A percentile compares a stretch with the other conserved stretches of the same genome.
phyloP scores from a whole-genome alignment of 495 filamentous ascomycete genomes.

The Podospora conica region DNA sequence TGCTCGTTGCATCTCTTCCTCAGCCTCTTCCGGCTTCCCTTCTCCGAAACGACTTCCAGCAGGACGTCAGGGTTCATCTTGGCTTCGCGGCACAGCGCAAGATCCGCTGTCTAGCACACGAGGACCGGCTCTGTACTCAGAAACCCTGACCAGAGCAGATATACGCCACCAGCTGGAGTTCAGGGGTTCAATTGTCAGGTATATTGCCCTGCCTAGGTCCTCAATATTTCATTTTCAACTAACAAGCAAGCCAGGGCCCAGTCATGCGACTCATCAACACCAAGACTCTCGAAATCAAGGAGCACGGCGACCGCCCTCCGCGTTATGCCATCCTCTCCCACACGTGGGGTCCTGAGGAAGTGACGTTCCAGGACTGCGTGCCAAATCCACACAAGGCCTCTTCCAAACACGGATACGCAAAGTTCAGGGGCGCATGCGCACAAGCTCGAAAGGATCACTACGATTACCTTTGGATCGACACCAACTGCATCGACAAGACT shows the following conservation, averaged over 20 bases:
- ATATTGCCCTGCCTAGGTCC: neutral
- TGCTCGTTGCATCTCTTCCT: neutral
- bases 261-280: neutral
- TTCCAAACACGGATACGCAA: neutral
- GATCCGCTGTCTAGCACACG: too few relatives aligned
- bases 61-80: too few relatives aligned
- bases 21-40: too few relatives aligned
- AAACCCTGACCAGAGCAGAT: neutral
- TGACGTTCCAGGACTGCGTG: neutral
- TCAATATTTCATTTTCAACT: neutral
- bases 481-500: neutral
- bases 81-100: neutral
- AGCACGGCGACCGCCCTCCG: neutral
- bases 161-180: neutral
- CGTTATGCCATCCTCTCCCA: neutral
- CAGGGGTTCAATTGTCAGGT: neutral
- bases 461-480: slow-evolving; percentile 29
- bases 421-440: slow-evolving; percentile 1
- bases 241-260: neutral
- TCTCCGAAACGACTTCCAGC: too few relatives aligned
- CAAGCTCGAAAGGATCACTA: slow-evolving; percentile 7
- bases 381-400: neutral
- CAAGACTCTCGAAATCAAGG: neutral
- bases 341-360: neutral
- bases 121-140: neutral